Percentiles rank a stretch among this genome's conserved stretches.
Evolutionary conservation across 495 filamentous ascomycete genomes (phyloP).

Genomic region (Xylaria intraflava): DNA sequence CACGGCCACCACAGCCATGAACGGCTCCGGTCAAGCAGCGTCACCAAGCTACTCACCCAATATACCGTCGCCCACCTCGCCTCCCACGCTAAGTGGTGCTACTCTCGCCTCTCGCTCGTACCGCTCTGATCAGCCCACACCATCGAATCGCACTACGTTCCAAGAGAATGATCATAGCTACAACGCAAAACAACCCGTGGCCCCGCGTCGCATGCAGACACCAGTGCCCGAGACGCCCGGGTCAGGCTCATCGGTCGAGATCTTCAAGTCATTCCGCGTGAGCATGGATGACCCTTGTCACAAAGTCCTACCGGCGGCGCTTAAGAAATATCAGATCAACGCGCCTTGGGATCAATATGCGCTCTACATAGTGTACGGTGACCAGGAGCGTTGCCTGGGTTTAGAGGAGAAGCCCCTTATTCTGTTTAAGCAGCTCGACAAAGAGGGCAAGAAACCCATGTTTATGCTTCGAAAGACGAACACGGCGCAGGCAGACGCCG

Average conservation of each 20-base stretch:
- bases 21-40: conserved; percentile 48
- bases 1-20: conserved; percentile 63
- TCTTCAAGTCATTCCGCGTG: conserved; percentile 97
- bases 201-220: conserved; percentile 44
- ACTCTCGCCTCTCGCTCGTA: conserved; percentile 55
- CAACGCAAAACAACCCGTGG: conserved; percentile 33
- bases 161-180: conserved; percentile 44
- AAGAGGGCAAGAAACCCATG: conserved; percentile 97
- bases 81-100: conserved; percentile 40
- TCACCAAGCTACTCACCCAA: conserved; percentile 62
- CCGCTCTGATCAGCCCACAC: conserved; percentile 39
- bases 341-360: conserved; percentile 96
- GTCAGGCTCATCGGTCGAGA: conserved; percentile 62
- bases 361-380: conserved; percentile 94
- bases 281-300: conserved; percentile 97
- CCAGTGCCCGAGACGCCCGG: conserved; percentile 46
- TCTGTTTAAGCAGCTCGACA: conserved; percentile 93
- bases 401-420: conserved; percentile 89
- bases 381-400: conserved; percentile 89
- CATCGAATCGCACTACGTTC: conserved; percentile 42
- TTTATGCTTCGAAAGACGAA: conserved; percentile 84
- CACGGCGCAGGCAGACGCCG: conserved; percentile 36
- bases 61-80: conserved; percentile 81
- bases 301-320: conserved; percentile 89
- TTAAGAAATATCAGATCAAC: conserved; percentile 97